Base-by-base conservation (phyloP, 1,139 yeast genomes). In the Lodderomyces theae region DNA sequence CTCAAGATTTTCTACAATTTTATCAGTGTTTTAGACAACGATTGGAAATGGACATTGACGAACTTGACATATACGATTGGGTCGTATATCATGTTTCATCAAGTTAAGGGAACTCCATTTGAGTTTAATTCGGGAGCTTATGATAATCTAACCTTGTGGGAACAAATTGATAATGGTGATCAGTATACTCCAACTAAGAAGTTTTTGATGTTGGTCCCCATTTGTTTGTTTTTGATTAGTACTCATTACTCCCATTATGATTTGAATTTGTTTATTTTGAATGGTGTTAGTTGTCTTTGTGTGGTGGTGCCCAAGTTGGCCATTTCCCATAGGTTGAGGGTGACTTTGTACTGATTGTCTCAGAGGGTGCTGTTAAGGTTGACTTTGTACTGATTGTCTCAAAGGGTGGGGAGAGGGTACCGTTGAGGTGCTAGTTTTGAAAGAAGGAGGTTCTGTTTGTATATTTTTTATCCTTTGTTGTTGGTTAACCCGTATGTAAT, bases 61-160 rank as follows among this genome's bases (percentile, higher is more conserved):
- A 92, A 90, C 58, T 77, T 86, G 46, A 82, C 95, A 5, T 92
- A 92, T 60, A 92, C 86, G 45, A 78, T 86, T 50, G 97, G 97
- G 3, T 84, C 95, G 2, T 90, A 89, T 59, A 80, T 92, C 51
- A 92, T 92, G 97, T 92, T 92, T 62, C 98, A 92, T 63, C 86
- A 87, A 60, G 88, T 92, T 39, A 92, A 90, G 57, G 98, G 98
- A 25, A 88, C 95, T 2, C 98, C 98, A 1, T 92, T 92, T 61
- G 98, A 92, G 53, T 89, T 90, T 68, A 92, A 90, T 60, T 84
- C 88, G 30, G 98, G 98, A 34, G 97, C 97, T 0, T 92, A 86
- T 63, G 98, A 92, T 61, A 84, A 88, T 57, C 74, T 92, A 54
- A 92, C 97, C 22, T 87, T 92, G 97, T 92, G 98, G 98, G 98